Base-by-base conservation (phyloP, 306 rosid species). In the Quercus ilex region DNA sequence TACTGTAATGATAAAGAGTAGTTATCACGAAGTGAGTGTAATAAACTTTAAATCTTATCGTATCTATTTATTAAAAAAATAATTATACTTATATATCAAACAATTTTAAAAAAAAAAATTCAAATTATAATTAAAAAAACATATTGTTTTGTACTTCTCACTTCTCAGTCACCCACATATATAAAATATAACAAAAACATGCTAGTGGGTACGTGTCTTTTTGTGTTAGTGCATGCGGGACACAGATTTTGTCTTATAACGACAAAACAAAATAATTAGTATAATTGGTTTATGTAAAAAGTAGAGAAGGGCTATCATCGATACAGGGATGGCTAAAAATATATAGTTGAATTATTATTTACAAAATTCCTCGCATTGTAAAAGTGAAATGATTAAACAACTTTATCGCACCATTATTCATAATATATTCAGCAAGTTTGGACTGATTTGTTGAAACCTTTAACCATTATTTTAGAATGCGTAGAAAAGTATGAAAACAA, bases 251-350 rank as follows among this genome's bases (percentile, higher is more conserved):
- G 51, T 35, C 81, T 3, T 19, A 35, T 30, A 2, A 65, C 43
- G 83, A 80, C 86, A 77, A 60, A 74, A 35, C 51, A 18, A 60
- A 20, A 1, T n/a, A 2, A 76, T 20, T 67, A 20, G 58, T 31
- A 23, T 21, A 20, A 12, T 59, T 18, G 65, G 17, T 5, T 7
- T 17, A 69, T 31, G 18, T 51, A 71, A 51, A 31, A 71, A 41
- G 46, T 41, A 41, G 6, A 25, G 60, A 43, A 70, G 5, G 5
- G 43, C 73, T 41, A 56, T 71, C 55, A 56, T 38, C 60, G 7
- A 52, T 43, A 46, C 26, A 77, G 65, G 78, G 15, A 10, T 46
- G 52, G 81, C 80, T 73, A 55, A 69, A 73, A 35, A 35, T 35
- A 35, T 35, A 55, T 62, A 69, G 18, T 11, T 23, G 56, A 64